Base-by-base conservation (phyloP, 371 early-diverging fungal genomes). In the Saksenaea vasiformis region DNA sequence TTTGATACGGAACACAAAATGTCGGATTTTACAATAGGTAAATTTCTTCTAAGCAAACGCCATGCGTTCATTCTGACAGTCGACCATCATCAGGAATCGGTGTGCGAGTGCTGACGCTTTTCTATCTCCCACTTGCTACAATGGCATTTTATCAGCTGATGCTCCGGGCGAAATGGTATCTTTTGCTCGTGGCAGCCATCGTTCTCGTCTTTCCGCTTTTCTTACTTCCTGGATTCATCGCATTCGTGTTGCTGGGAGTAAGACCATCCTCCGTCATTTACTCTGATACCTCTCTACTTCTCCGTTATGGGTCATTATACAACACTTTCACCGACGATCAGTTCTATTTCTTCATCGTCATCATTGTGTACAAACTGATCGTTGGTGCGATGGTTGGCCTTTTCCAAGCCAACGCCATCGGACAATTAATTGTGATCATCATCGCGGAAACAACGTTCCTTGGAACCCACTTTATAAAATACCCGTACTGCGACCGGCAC, bases 251-350 rank as follows among this genome's bases (percentile, higher is more conserved):
- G 9, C 54, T 80, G 3, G 68, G 70, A 17, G 72, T 78, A 5
- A 67, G 73, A n/a, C 81, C 81, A 2, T 58, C 76, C 0, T 76
- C 81, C 0, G 65, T 80, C 15, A 58, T 80, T 5, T 83, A 77
- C 47, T 79, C 80, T 1, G 85, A 84, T 56, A 54, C 77, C 9
- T 74, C 73, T 1, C 59, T 78, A 1, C 61, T 86, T 7, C 72
- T 83, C 43, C 79, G 82, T 11, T 83, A 76, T 28, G 85, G 85
- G 3, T 69, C 81, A 0, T 60, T 86, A 0, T 86, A 86, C 71
- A 84, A 82, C 66, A 73, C 73, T 2, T 76, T 76, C 34, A 77
- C 79, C 0, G 84, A 86, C 34, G 83, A 82, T 34, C 69, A 72
- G 7, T 76, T 75, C 15, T 68, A 75, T 14, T 83, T 84, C 62